Evolutionary conservation across 2,329 filamentous ascomycete genomes (phyloP).

Genomic region (Fusarium tanahbumbuense): DNA sequence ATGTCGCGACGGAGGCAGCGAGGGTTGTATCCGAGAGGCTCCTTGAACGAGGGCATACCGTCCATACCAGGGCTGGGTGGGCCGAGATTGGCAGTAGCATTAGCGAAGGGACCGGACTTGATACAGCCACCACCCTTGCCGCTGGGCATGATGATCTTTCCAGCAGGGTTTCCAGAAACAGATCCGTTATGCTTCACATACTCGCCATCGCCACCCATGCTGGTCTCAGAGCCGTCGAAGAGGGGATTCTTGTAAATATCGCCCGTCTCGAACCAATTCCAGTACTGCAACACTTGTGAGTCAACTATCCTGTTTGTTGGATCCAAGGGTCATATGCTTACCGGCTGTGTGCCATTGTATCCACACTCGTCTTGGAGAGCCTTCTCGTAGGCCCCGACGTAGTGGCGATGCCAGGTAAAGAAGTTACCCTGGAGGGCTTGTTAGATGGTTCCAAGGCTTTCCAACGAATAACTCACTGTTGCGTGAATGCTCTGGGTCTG

Average conservation of each 20-base stretch:
- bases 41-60: neutral
- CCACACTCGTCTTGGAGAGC: constrained; percentile 15
- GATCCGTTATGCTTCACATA: constrained; percentile 13
- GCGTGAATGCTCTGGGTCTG: constrained; percentile 8
- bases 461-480: neutral
- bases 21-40: constrained; percentile 4
- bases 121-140: constrained; percentile 4
- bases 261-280: constrained; percentile 21
- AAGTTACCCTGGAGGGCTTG: neutral
- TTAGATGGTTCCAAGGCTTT: accelerated
- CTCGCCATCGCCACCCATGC: constrained; percentile 15
- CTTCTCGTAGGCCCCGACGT: constrained; percentile 3
- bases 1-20: constrained; percentile 11
- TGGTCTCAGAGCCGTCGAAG: constrained; percentile 13
- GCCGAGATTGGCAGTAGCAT: constrained; percentile 2
- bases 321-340: neutral
- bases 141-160: neutral
- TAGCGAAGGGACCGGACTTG: neutral
- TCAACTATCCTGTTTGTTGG: accelerated
- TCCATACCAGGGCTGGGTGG: constrained; percentile 8
- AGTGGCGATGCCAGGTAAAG: constrained; percentile 21
- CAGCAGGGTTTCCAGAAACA: neutral
- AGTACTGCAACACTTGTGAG: neutral
- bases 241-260: neutral
- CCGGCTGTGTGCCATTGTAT: constrained; percentile 11